Evolutionary conservation across 257 asterid genomes (phyloP).

Genomic region (Anisodus acutangulus): DNA sequence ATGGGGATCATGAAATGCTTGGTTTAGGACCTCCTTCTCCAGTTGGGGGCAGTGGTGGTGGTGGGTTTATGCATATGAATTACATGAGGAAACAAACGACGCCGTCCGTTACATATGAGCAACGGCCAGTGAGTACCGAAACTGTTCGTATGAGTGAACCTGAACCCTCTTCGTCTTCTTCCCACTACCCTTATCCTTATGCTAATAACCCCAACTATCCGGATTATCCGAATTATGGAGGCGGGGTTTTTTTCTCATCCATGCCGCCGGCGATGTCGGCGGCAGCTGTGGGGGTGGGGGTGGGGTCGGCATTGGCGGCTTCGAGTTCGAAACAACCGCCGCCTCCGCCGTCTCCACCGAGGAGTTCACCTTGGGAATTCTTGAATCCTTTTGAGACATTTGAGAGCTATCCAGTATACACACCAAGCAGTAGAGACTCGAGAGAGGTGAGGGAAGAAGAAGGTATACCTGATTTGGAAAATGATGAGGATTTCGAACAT

Average conservation of each 20-base stretch:
- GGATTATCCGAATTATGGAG: constrained; percentile 51
- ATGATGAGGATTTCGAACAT: constrained; percentile 62
- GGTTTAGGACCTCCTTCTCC: constrained; percentile 16
- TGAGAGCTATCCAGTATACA: constrained; percentile 68
- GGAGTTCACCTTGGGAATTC: constrained; percentile 83
- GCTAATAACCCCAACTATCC: constrained; percentile 36
- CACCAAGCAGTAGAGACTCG: constrained; percentile 79
- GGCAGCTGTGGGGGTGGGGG: neutral
- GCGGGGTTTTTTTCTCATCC: constrained; percentile 40
- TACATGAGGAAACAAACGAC: constrained; percentile 74
- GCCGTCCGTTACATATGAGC: constrained; percentile 70
- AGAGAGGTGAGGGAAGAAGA: constrained; percentile 94
- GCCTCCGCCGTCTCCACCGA: constrained; percentile 86
- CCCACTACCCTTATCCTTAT: constrained; percentile 47
- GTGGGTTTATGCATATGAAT: constrained; percentile 58
- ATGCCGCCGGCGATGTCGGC: neutral
- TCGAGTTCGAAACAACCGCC: constrained; percentile 63
- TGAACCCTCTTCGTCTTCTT: constrained; percentile 44
- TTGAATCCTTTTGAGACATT: constrained; percentile 79
- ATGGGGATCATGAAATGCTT: constrained; percentile 25
- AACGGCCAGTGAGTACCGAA: constrained; percentile 68
- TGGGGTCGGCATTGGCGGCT: neutral
- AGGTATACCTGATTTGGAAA: constrained; percentile 96
- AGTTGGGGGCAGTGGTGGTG: neutral
- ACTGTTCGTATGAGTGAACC: constrained; percentile 67